Percentiles rank a stretch among this genome's conserved stretches.
phyloP scores from a whole-genome alignment of 83 land plant genomes.

The Thuja plicata region DNA sequence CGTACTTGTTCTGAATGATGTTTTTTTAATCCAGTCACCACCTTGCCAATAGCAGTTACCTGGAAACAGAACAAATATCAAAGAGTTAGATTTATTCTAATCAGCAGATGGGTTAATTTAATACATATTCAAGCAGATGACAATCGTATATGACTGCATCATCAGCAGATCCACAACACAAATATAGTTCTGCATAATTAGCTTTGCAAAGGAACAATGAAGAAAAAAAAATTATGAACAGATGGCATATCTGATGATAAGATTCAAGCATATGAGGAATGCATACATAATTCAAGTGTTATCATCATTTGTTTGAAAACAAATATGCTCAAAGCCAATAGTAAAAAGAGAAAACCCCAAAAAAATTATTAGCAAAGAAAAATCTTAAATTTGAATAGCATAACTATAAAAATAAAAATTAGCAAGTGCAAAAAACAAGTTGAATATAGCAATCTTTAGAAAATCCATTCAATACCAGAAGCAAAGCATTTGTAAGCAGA shows the following conservation, averaged over 20 bases:
- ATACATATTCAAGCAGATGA: not conserved
- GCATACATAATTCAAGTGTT: not conserved
- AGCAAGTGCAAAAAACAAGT: not conserved
- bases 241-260: not conserved
- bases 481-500: not conserved
- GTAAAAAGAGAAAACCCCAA: not conserved
- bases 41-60: conserved; percentile 73
- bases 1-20: conserved; percentile 48
- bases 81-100: not conserved
- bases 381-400: no score
- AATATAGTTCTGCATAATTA: not conserved
- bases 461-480: not conserved
- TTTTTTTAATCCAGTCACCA: conserved; percentile 51
- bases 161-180: not conserved
- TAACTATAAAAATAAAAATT: not conserved
- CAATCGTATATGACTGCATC: not conserved
- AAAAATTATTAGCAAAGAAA: not conserved
- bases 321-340: not conserved
- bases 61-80: conserved; percentile 15
- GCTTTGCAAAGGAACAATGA: not conserved
- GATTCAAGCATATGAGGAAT: not conserved
- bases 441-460: not conserved
- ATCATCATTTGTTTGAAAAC: not conserved
- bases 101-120: not conserved
- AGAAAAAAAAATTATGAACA: not conserved